Percentiles rank a stretch among this genome's conserved stretches.
These are phyloP conservation scores for Kwoniella shivajii DNA, from an alignment of 1,284 basidiomycete genomes.

Conservation along the genomic window DNA sequence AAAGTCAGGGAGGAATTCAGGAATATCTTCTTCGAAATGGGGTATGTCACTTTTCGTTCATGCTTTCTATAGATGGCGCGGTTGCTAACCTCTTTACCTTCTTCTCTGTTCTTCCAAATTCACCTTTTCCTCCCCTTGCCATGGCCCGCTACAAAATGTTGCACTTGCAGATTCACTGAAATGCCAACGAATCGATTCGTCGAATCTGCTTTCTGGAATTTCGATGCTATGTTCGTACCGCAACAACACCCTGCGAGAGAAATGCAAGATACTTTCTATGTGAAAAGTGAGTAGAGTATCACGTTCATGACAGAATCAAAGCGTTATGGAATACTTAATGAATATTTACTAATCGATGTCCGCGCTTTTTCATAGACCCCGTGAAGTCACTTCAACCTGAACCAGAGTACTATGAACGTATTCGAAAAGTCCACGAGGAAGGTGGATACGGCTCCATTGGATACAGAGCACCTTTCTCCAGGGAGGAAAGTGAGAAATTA, in stretches of 20 bases:
- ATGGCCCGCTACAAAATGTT: background rate
- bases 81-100: no score
- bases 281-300: slow-evolving; percentile 66
- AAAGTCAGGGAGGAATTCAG: slow-evolving; percentile 98
- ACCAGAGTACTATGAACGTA: slow-evolving; percentile 84
- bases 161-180: slow-evolving; percentile 79
- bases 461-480: slow-evolving; percentile 95
- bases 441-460: slow-evolving; percentile 96
- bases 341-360: background rate
- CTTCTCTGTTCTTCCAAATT: background rate
- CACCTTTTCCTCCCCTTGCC: background rate
- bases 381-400: slow-evolving; percentile 75
- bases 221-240: slow-evolving; percentile 96
- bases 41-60: slow-evolving; percentile 65
- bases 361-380: slow-evolving; percentile 65
- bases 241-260: slow-evolving; percentile 99
- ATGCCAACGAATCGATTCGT: slow-evolving; percentile 99
- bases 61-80: no score
- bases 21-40: slow-evolving; percentile 99
- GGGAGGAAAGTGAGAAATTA: slow-evolving; percentile 86
- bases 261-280: slow-evolving; percentile 98
- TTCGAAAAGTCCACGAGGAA: slow-evolving; percentile 82
- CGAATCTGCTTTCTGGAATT: slow-evolving; percentile 99
- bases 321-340: no score
- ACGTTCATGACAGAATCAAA: background rate